phyloP scores from a whole-genome alignment of 495 filamentous ascomycete species.

The Hypoxylon fragiforme region DNA sequence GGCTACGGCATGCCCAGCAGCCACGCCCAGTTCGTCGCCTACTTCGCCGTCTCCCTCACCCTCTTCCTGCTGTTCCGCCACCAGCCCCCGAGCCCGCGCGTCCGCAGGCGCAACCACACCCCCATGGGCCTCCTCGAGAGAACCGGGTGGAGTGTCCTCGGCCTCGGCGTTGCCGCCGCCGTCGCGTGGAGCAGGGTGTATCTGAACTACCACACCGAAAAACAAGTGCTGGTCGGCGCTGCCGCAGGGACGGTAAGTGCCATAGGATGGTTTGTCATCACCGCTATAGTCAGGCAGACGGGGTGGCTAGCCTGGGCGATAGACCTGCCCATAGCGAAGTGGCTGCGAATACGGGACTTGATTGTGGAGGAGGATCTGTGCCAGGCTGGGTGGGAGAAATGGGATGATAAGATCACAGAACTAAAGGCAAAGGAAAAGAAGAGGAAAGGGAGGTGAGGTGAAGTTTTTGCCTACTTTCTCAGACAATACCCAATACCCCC shows the following conservation, averaged over 20 bases:
- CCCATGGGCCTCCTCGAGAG: slow-evolving; percentile 63
- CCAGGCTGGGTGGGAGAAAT: slow-evolving; percentile 91
- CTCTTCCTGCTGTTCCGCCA: slow-evolving; percentile 84
- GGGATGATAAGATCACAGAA: slow-evolving; percentile 62
- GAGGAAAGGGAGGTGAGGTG: neutral
- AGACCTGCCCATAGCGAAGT: slow-evolving; percentile 64
- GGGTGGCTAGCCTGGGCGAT: slow-evolving; percentile 69
- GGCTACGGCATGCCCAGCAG: slow-evolving; percentile 99
- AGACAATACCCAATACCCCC: no score
- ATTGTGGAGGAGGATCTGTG: slow-evolving; percentile 87
- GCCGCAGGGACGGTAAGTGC: slow-evolving; percentile 72
- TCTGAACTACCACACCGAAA: slow-evolving; percentile 87
- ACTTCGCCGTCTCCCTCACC: slow-evolving; percentile 79
- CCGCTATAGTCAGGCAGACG: slow-evolving; percentile 60
- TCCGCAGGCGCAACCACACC: slow-evolving; percentile 41
- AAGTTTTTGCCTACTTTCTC: no score
- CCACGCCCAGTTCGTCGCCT: slow-evolving; percentile 91
- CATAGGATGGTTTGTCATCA: slow-evolving; percentile 76
- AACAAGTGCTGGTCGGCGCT: slow-evolving; percentile 81
- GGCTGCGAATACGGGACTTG: slow-evolving; percentile 76
- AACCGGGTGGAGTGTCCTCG: slow-evolving; percentile 56
- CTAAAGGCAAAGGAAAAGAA: slow-evolving; percentile 26
- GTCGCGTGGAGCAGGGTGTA: slow-evolving; percentile 86
- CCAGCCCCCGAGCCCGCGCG: slow-evolving; percentile 49
- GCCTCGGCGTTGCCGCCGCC: slow-evolving; percentile 61